These are phyloP conservation scores for Aspergillus brasiliensis DNA, from an alignment of 2,329 filamentous ascomycete genomes.

Conservation along the genomic window DNA sequence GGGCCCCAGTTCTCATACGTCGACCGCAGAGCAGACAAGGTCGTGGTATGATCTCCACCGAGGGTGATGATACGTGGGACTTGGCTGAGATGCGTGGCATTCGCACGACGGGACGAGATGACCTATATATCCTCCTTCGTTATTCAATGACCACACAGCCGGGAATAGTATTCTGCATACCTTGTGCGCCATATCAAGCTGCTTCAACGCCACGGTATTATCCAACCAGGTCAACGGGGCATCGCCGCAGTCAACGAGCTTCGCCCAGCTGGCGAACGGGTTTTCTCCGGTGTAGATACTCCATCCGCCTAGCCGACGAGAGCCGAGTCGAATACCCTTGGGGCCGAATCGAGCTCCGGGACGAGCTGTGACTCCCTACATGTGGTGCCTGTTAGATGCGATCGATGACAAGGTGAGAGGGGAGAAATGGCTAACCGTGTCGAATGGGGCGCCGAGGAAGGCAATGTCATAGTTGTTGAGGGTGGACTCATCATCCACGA, in stretches of 20 bases:
- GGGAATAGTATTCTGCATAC: slow-evolving; percentile 25
- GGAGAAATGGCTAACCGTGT: slow-evolving; percentile 39
- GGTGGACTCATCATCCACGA: slow-evolving; percentile 23
- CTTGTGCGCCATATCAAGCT: slow-evolving; percentile 55
- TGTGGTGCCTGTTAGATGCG: background rate
- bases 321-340: slow-evolving; percentile 54
- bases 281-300: slow-evolving; percentile 55
- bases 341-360: slow-evolving; percentile 58
- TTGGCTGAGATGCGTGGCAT: slow-evolving; percentile 35
- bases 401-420: too few species aligned
- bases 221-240: slow-evolving; percentile 55
- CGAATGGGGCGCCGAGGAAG: slow-evolving; percentile 55
- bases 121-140: slow-evolving; percentile 33
- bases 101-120: slow-evolving; percentile 49
- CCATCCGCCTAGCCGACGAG: slow-evolving; percentile 51
- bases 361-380: slow-evolving; percentile 48
- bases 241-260: slow-evolving; percentile 59
- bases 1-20: slow-evolving; percentile 52
- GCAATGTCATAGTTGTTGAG: slow-evolving; percentile 40
- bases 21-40: slow-evolving; percentile 55
- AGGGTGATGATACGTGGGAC: slow-evolving; percentile 55
- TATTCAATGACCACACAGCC: background rate
- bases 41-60: slow-evolving; percentile 61
- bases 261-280: slow-evolving; percentile 51
- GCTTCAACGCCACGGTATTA: slow-evolving; percentile 57